Evolutionary conservation across 2,329 filamentous ascomycete genomes (phyloP).

Genomic region (Fusarium longipes): DNA sequence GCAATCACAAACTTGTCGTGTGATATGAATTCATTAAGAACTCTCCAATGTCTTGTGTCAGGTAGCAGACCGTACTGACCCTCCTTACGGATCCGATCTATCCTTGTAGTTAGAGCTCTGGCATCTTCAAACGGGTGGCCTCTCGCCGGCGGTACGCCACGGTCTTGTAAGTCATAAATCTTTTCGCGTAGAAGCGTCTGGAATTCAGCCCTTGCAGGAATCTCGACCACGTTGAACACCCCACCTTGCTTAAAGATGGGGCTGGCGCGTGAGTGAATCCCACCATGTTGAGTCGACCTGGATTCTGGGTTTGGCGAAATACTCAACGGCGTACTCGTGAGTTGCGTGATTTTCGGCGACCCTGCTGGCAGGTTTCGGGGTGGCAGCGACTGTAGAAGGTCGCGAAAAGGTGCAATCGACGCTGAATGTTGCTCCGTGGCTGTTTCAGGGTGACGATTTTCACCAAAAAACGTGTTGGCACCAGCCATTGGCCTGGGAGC

Average conservation of each 20-base stretch:
- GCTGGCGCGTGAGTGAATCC: background rate
- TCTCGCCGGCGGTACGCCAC: background rate
- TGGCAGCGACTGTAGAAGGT: background rate
- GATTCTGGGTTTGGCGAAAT: background rate
- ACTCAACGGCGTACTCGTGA: background rate
- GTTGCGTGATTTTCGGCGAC: background rate
- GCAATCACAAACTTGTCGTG: conserved; percentile 50
- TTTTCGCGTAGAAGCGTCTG: conserved; percentile 24
- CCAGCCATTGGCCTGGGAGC: conserved; percentile 51
- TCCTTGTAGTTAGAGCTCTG: conserved; percentile 38
- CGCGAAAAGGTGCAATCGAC: background rate
- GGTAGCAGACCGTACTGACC: conserved; percentile 46
- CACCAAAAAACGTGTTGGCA: conserved; percentile 54
- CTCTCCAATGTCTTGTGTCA: conserved; percentile 53
- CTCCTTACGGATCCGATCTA: conserved; percentile 44
- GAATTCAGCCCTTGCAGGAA: conserved; percentile 45
- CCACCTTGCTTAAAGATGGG: conserved; percentile 24
- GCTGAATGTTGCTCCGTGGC: background rate
- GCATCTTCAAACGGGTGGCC: conserved; percentile 17
- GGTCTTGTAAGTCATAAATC: conserved; percentile 28
- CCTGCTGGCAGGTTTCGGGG: background rate
- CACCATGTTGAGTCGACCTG: background rate
- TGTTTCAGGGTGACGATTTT: conserved; percentile 1
- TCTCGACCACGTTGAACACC: conserved; percentile 43
- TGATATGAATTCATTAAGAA: conserved; percentile 43